Evolutionary conservation across 2,329 filamentous ascomycete species (phyloP).

Genomic region (Chaetoscypha palmicola): DNA sequence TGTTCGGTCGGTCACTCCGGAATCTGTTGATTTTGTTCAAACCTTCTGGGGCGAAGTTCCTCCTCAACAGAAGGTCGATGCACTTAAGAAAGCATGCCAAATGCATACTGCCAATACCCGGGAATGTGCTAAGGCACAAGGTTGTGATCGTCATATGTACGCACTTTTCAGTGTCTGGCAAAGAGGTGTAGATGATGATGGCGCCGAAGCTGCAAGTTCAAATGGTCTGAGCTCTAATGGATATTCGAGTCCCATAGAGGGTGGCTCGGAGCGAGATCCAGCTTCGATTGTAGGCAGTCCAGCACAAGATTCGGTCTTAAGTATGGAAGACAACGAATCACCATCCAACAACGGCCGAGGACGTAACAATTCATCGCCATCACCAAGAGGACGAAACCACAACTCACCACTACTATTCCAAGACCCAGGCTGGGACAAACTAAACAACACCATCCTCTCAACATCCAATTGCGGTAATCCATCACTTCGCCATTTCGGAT

Average conservation of each 20-base stretch:
- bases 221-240: constrained; percentile 49
- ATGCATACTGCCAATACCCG: constrained; percentile 74
- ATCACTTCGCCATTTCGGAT: constrained; percentile 88
- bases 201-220: constrained; percentile 44
- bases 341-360: constrained; percentile 31
- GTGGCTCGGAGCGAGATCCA: constrained; percentile 40
- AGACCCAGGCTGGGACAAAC: constrained; percentile 85
- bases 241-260: constrained; percentile 50
- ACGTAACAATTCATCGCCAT: constrained; percentile 49
- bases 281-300: constrained; percentile 46
- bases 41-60: constrained; percentile 93
- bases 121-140: constrained; percentile 82
- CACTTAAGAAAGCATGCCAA: constrained; percentile 74
- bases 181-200: constrained; percentile 70
- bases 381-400: constrained; percentile 41
- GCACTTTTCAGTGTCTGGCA: constrained; percentile 95
- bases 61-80: constrained; percentile 74
- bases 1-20: constrained; percentile 75
- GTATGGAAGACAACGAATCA: constrained; percentile 33
- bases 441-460: constrained; percentile 89
- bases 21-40: constrained; percentile 81
- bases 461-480: constrained; percentile 99
- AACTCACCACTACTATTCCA: constrained; percentile 74
- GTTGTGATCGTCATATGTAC: constrained; percentile 88
- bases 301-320: constrained; percentile 43